Base-by-base conservation (phyloP, 371 early-diverging fungal species). In the Lichtheimia ramosa region DNA sequence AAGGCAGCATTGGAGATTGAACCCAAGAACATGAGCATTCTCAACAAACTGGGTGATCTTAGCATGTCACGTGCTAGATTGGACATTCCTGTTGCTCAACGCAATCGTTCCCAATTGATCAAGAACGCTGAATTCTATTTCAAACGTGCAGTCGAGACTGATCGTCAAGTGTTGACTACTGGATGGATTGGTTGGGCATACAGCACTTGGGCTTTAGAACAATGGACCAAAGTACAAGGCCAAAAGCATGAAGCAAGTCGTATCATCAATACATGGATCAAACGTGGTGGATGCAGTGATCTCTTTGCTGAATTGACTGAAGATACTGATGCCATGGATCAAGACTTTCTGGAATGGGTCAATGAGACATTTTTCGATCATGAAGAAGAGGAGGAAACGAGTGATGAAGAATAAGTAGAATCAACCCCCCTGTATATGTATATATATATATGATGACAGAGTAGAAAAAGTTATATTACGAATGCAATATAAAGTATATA, bases 31-130 rank as follows among this genome's bases (percentile, higher is more conserved):
- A 58, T 71, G 8, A 70, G 64, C 18, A 86, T 86, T 16, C 64
- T 83, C 7, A 79, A 82, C 69, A 86, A 86, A 53, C 62, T 83
- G 58, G 84, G 85, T 10, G 83, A 83, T 52, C 65, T 85, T n/a
- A 82, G 82, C 50, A 71, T 82, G 62, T 68, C 74, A 4, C 69
- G 85, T 18, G 81, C 83, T 16, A 54, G 63, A 12, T 64, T 85
- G 24, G 59, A 67, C 5, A 61, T 83, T n/a, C 68, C 81, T 5
- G 75, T 77, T 12, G 80, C 85, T 3, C 64, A 81, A 61, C 68
- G 77, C 42, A 85, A 85, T 61, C 66, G 69, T 24, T 51, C 63
- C 15, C 82, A 82, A 62, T 48, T 85, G 53, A 34, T 85, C 56
- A 82, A 83, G 53, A 85, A 85, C 61, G 81, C 82, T 43, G 68